These are phyloP conservation scores for Punica granatum DNA, from an alignment of 345 rosid genomes.

Conservation along the genomic window DNA sequence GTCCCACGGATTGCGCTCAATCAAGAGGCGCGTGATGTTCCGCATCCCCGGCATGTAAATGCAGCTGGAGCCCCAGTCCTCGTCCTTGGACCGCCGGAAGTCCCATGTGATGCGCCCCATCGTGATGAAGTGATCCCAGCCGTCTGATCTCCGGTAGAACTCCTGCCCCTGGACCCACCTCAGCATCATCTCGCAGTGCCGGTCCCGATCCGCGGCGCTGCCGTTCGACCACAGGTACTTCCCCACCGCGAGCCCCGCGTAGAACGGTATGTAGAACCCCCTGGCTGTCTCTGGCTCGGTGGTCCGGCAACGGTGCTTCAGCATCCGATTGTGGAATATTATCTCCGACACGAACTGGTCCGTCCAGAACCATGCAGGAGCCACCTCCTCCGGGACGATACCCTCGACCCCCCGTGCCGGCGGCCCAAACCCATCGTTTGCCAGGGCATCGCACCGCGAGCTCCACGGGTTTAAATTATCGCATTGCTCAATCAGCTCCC, in stretches of 20 bases:
- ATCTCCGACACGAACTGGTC: conserved; percentile 82
- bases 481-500: conserved; percentile 53
- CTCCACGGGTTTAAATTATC: conserved; percentile 82
- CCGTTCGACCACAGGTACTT: conserved; percentile 58
- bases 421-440: conserved; percentile 67
- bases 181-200: conserved; percentile 57
- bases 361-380: conserved; percentile 91
- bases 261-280: conserved; percentile 86
- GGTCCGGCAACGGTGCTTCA: conserved; percentile 71
- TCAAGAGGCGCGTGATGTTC: conserved; percentile 85
- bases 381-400: conserved; percentile 45
- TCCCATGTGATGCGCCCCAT: conserved; percentile 99
- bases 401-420: conserved; percentile 41
- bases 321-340: conserved; percentile 70
- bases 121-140: conserved; percentile 91
- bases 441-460: conserved; percentile 67
- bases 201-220: conserved; percentile 61
- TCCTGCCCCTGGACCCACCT: conserved; percentile 64
- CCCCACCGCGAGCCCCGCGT: conserved; percentile 92
- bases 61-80: conserved; percentile 94
- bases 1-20: conserved; percentile 99
- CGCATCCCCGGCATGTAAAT: conserved; percentile 72
- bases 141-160: conserved; percentile 54
- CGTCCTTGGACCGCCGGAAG: conserved; percentile 64
- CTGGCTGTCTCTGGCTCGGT: conserved; percentile 55